A percentile compares a stretch with the other conserved stretches of the same genome.
phyloP scores from a whole-genome alignment of 345 rosid species.

The Noccaea caerulescens region DNA sequence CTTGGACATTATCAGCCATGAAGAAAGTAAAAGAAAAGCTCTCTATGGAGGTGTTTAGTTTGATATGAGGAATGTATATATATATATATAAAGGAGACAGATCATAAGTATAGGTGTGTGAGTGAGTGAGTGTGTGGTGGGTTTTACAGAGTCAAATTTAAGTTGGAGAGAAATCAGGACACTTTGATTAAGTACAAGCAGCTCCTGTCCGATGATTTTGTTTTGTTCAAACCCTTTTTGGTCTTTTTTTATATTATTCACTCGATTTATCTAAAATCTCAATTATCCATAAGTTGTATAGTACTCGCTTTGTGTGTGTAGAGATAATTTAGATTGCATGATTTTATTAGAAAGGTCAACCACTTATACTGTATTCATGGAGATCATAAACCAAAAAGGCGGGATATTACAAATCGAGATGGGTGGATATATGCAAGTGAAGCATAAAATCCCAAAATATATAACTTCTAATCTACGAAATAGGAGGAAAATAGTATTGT shows the following conservation, averaged over 20 bases:
- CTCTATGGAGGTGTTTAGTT: slow-evolving; percentile 26
- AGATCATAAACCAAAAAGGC: neutral
- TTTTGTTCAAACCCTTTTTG: slow-evolving; percentile 24
- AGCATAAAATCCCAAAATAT: neutral
- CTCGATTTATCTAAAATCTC: neutral
- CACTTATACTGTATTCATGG: neutral
- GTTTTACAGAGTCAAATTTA: slow-evolving; percentile 45
- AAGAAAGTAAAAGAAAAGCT: slow-evolving; percentile 5
- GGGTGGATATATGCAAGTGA: slow-evolving; percentile 2
- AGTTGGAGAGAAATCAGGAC: slow-evolving; percentile 39
- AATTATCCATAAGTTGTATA: neutral
- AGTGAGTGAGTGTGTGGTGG: slow-evolving; percentile 44
- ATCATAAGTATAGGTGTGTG: slow-evolving; percentile 12
- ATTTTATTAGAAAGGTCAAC: slow-evolving; percentile 8
- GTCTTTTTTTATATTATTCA: neutral
- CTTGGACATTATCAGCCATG: slow-evolving; percentile 47
- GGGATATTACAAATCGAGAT: slow-evolving; percentile 20
- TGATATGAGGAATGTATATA: slow-evolving; percentile 10
- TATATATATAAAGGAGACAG: slow-evolving; percentile 17
- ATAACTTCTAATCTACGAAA: neutral
- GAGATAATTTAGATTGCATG: neutral
- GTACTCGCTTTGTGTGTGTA: neutral
- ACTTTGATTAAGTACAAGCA: slow-evolving; percentile 36
- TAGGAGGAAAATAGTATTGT: neutral
- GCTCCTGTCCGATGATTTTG: slow-evolving; percentile 36